Conservation (phyloP, 1,284 basidiomycete species). For the Thelephora terrestris region DNA sequence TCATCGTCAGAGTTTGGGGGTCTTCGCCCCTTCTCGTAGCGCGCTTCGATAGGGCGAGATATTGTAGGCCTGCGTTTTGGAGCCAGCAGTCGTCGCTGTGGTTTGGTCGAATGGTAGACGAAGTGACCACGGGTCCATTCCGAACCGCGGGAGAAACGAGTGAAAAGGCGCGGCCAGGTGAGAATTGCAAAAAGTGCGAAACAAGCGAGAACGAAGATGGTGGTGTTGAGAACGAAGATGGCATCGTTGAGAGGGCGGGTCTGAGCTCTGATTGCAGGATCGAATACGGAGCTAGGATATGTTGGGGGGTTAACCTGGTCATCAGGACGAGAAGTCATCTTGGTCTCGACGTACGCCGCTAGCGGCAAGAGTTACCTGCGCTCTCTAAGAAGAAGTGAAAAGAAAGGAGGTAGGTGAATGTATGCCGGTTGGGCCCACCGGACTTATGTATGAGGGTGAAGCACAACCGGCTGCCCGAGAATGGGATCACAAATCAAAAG, state of each 20-base stretch:
- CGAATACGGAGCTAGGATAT: too few relatives aligned
- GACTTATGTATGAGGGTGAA: too few relatives aligned
- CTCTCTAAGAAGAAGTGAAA: too few relatives aligned
- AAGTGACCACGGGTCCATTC: constrained; percentile 23
- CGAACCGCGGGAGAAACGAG: constrained; percentile 22
- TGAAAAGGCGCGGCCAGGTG: constrained; percentile 23
- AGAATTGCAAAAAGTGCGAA: constrained; percentile 22
- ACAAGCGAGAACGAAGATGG: constrained; percentile 20
- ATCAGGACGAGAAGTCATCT: too few relatives aligned
- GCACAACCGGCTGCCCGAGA: too few relatives aligned
- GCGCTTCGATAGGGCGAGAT: neutral
- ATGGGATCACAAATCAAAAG: too few relatives aligned
- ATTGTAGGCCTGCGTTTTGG: neutral
- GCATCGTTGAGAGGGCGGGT: constrained; percentile 10
- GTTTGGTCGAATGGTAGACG: constrained; percentile 16
- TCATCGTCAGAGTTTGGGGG: constrained; percentile 10
- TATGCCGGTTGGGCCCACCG: too few relatives aligned
- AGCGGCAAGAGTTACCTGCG: too few relatives aligned
- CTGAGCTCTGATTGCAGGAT: too few relatives aligned
- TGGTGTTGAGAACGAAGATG: constrained; percentile 20
- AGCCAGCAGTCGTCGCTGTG: constrained; percentile 2
- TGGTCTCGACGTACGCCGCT: too few relatives aligned
- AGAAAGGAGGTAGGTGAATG: too few relatives aligned
- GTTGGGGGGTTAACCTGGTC: too few relatives aligned
- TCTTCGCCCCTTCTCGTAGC: neutral